Evolutionary conservation across 2,329 filamentous ascomycete species (phyloP).

Genomic region (Whalleya microplaca): DNA sequence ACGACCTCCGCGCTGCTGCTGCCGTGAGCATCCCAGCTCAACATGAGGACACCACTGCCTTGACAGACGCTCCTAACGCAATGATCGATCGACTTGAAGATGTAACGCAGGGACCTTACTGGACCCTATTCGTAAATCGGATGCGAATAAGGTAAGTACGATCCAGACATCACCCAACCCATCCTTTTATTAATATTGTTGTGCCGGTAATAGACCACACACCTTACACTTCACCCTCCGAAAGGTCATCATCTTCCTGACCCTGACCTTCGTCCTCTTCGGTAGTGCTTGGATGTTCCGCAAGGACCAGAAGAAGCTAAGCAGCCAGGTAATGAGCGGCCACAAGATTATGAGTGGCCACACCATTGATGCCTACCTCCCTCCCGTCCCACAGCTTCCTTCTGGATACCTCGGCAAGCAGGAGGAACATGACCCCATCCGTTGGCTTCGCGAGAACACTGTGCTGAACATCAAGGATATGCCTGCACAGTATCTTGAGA

Average conservation of each 20-base stretch:
- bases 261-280: constrained; percentile 26
- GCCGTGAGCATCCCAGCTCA: constrained; percentile 12
- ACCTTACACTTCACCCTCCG: constrained; percentile 26
- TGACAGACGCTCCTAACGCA: constrained; percentile 15
- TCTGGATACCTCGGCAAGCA: constrained; percentile 4
- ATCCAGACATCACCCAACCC: neutral
- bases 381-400: constrained; percentile 29
- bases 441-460: constrained; percentile 37
- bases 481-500: constrained; percentile 18
- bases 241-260: constrained; percentile 25
- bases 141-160: constrained; percentile 33
- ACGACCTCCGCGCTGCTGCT: constrained; percentile 14
- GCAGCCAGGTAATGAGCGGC: too few species aligned
- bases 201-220: constrained; percentile 24
- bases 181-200: constrained; percentile 32
- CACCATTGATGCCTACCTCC: constrained; percentile 30
- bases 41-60: constrained; percentile 8
- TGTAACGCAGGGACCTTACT: constrained; percentile 14
- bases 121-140: constrained; percentile 25
- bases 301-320: constrained; percentile 18
- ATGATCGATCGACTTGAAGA: constrained; percentile 18
- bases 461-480: constrained; percentile 25
- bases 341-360: too few species aligned
- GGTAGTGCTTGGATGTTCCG: constrained; percentile 27
- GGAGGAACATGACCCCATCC: constrained; percentile 18